Base-by-base conservation (phyloP, 2,329 filamentous ascomycete genomes). In the Colletotrichum sp. region DNA sequence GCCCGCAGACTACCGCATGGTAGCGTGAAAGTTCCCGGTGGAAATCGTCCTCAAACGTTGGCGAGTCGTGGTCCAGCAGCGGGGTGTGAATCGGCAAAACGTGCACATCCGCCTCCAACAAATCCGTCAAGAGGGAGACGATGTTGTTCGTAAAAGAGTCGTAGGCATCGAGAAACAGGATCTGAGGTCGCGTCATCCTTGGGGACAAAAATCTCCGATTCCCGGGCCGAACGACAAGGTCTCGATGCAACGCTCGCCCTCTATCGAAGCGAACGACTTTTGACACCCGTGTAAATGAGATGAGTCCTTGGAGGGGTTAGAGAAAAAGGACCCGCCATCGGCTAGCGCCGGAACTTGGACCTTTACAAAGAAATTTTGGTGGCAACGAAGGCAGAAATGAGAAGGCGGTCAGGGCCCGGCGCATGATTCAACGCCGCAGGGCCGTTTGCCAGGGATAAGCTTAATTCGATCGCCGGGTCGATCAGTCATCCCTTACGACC, bases 131-230 rank as follows among this genome's bases (percentile, higher is more conserved):
- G 38, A 98, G 90, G 8, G 94, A 92, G 67, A 97, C 92, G 79
- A 98, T 97, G 85, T 98, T 98, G 85, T 98, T 96, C 69, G 95
- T 95, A 84, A 98, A 99, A 55, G 96, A 98, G 86, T 99, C 97
- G 84, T 98, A 98, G 75, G 96, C 96, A 83, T 98, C 97, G 77
- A 99, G 88, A 84, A 98, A 98, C 76, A 98, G 90, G 75, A 98
- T 93, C 74, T 86, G 86, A 76, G 81, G 80, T 55, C 78, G 79
- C 66, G 72, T 76, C 82, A 83, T 83, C 62, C 72, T 74, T 59
- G 66, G 55, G 55, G 43, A 12, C 24, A 62, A 38, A 66, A 55
- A 6, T 63, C 54, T 18, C 27, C 36, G n/a, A 33, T 63, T 57
- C 64, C 57, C 27, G 21, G 18, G 15, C 29, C 57, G 16, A 24